Evolutionary conservation across 164 flowering plant species (phyloP).

Genomic region (Warburgia ugandensis): DNA sequence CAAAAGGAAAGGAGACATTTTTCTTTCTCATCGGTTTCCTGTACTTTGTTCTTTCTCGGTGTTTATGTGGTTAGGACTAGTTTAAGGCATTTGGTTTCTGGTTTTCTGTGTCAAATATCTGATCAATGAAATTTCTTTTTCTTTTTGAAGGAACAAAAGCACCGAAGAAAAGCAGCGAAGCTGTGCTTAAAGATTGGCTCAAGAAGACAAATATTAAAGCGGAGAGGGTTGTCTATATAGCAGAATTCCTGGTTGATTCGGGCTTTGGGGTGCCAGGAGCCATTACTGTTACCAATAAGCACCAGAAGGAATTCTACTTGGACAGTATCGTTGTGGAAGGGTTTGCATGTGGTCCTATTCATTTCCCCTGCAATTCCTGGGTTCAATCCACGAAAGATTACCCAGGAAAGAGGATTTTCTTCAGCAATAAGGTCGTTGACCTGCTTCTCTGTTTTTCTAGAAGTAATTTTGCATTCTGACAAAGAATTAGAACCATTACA

Average conservation of each 20-base stretch:
- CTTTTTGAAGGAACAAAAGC: slow-evolving; percentile 37
- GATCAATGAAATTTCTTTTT: background rate
- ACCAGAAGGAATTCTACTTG: slow-evolving; percentile 77
- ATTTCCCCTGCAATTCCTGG: slow-evolving; percentile 90
- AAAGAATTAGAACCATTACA: no score
- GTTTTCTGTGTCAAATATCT: background rate
- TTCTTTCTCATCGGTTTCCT: background rate
- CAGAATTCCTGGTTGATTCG: slow-evolving; percentile 68
- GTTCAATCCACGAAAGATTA: slow-evolving; percentile 77
- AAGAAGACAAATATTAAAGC: slow-evolving; percentile 58
- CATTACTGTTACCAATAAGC: slow-evolving; percentile 64
- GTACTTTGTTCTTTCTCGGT: background rate
- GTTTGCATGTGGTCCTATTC: slow-evolving; percentile 69
- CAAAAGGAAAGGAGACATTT: no score
- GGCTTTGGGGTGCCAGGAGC: slow-evolving; percentile 84
- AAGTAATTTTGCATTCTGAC: no score
- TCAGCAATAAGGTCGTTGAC: slow-evolving; percentile 59
- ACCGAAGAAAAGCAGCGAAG: slow-evolving; percentile 61
- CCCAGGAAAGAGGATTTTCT: slow-evolving; percentile 67
- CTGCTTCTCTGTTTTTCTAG: background rate
- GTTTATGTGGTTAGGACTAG: no score
- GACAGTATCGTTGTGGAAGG: slow-evolving; percentile 80
- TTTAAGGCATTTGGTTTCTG: background rate
- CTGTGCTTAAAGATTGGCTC: slow-evolving; percentile 70
- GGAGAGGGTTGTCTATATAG: slow-evolving; percentile 65